A percentile compares a stretch with the other conserved stretches of the same genome.
These are phyloP conservation scores for Discostella stelligeroides DNA, from an alignment of 108 stramenopile genomes.

Conservation along the genomic window DNA sequence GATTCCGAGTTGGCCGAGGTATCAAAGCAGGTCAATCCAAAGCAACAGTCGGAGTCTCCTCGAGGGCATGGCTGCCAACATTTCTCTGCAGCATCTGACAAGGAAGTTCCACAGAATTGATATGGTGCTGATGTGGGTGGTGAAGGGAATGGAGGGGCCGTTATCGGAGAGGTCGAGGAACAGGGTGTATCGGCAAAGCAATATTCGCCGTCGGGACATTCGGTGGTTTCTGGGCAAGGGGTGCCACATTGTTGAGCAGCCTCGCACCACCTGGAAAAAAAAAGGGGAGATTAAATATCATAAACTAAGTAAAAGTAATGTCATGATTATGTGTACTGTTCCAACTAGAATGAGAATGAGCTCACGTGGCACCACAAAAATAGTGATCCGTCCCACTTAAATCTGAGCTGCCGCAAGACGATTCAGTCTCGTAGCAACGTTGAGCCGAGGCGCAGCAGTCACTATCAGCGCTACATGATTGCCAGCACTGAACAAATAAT, in stretches of 20 bases:
- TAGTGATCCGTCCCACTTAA: slow-evolving; percentile 19
- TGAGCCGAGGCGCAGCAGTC: slow-evolving; percentile 29
- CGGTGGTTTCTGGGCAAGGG: slow-evolving; percentile 28
- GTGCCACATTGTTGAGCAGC: slow-evolving; percentile 35
- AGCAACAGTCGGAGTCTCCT: slow-evolving; percentile 40
- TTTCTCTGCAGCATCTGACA: slow-evolving; percentile 22
- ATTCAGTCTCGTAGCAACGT: slow-evolving; percentile 21
- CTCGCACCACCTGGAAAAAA: slow-evolving; percentile 31
- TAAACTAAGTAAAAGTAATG: no score
- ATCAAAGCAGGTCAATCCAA: slow-evolving; percentile 39
- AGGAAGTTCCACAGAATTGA: slow-evolving; percentile 29
- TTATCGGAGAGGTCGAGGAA: background rate
- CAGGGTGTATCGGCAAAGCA: slow-evolving; percentile 42
- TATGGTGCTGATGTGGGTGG: slow-evolving; percentile 13
- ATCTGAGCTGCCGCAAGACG: slow-evolving; percentile 15
- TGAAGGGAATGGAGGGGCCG: background rate
- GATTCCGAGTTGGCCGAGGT: slow-evolving; percentile 11
- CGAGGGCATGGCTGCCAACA: slow-evolving; percentile 53
- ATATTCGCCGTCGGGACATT: slow-evolving; percentile 19
- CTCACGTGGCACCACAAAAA: slow-evolving; percentile 28
- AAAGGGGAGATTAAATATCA: no score
- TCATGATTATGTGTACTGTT: background rate
- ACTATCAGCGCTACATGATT: slow-evolving; percentile 31
- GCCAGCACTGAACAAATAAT: slow-evolving; percentile 26
- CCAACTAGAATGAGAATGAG: background rate